Conservation (phyloP, 441 rosid species). For the Codiaeum variegatum region DNA sequence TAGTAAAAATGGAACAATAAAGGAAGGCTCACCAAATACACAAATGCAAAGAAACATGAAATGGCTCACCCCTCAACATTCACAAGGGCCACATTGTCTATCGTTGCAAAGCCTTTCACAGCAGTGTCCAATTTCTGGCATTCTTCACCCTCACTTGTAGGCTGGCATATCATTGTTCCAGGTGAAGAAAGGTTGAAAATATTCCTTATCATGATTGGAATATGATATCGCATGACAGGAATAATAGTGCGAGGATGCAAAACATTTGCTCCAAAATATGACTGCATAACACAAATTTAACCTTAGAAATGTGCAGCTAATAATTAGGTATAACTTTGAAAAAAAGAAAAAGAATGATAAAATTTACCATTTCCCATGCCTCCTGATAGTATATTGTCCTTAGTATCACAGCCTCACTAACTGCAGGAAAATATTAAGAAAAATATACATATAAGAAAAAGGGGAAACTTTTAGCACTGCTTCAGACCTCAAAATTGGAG, state of each 20-base stretch:
- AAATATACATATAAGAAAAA: background rate
- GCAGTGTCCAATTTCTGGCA: slow-evolving; percentile 42
- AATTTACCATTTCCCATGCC: slow-evolving; percentile 97
- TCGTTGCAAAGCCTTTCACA: slow-evolving; percentile 92
- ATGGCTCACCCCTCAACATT: slow-evolving; percentile 91
- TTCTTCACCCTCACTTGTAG: slow-evolving; percentile 47
- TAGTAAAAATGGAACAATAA: slow-evolving; percentile 3
- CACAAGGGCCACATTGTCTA: slow-evolving; percentile 91
- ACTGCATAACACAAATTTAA: slow-evolving; percentile 45
- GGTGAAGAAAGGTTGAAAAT: slow-evolving; percentile 83
- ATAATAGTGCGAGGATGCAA: slow-evolving; percentile 98
- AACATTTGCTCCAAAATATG: slow-evolving; percentile 96
- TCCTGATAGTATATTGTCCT: slow-evolving; percentile 85
- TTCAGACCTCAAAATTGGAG: slow-evolving; percentile 11
- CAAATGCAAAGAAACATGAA: slow-evolving; percentile 17
- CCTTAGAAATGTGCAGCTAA: slow-evolving; percentile 25
- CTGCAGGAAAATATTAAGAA: slow-evolving; percentile 40
- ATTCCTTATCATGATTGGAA: slow-evolving; percentile 92
- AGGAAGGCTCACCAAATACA: background rate
- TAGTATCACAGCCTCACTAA: slow-evolving; percentile 88
- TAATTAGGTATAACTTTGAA: slow-evolving; percentile 18
- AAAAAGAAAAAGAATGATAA: slow-evolving; percentile 18
- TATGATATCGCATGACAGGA: slow-evolving; percentile 87
- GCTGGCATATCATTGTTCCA: slow-evolving; percentile 79
- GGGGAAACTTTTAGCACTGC: slow-evolving; percentile 7